Base-by-base conservation (phyloP, 2,329 filamentous ascomycete species). In the Penicillium hordei region DNA sequence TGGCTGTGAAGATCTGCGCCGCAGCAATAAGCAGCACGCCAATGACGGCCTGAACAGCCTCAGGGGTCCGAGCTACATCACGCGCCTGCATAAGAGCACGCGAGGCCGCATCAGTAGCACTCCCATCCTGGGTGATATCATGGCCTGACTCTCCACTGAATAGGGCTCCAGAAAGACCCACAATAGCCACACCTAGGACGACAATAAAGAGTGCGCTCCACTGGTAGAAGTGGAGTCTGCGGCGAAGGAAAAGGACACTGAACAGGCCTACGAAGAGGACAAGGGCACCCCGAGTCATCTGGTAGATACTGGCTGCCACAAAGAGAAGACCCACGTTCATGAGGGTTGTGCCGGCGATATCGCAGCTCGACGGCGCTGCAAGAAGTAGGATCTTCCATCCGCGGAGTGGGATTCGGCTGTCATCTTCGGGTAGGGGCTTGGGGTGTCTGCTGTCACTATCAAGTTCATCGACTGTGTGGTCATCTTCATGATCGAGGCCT, bases 251-350 rank as follows among this genome's bases (percentile, higher is more conserved):
- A 13, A 96, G 69, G 29, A 99, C 93, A 70, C 92, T 96, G 78
- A 99, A 97, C 0, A 97, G 79, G 0, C 94, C 94, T 21, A 99
- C 94, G 68, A 99, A 99, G 7, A 99, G 82, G 3, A 99, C 93
- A 42, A 99, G 82, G 0, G 94, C 94, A 9, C 94, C 94, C 58
- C 94, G 83, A 1, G 93, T 97, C 94, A 99, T 99, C 78, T 99
- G 94, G 77, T 97, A 99, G 70, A 99, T 97, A 60, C 91, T 95
- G 1, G 94, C 91, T 13, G 91, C 94, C 25, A 97, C 93, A 72
- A 97, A 93, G 48, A 97, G 82, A 65, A 99, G 82, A 4, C 94
- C 94, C 5, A 91, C 90, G 71, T 99, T 99, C 93, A 99, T 97
- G 55, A 97, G 83, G 4, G 94, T 99, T 5, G 94, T 99, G 48